Percentiles rank a stretch among this genome's conserved stretches.
These are phyloP conservation scores for Sclerotinia subarctica DNA, from an alignment of 2,329 filamentous ascomycete genomes.

Conservation along the genomic window DNA sequence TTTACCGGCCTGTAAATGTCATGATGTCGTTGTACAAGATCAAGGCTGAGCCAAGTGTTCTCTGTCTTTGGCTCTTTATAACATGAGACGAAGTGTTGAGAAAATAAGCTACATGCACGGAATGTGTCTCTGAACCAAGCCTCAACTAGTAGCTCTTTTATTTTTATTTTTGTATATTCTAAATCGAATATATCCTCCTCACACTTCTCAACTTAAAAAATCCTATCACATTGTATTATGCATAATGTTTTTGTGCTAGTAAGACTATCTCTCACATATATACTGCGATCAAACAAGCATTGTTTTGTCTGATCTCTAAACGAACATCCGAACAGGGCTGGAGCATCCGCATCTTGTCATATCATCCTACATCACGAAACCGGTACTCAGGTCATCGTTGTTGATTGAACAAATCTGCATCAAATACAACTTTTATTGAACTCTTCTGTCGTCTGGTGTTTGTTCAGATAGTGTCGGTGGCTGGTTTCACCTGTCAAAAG, in stretches of 20 bases:
- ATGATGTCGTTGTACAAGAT: neutral
- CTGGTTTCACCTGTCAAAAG: constrained; percentile 27
- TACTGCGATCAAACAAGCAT: constrained; percentile 30
- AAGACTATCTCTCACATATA: constrained; percentile 7
- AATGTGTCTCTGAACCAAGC: neutral
- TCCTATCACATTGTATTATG: constrained; percentile 2
- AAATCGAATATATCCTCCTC: neutral
- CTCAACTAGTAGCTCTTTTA: neutral
- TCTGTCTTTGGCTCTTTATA: neutral
- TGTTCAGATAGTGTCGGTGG: constrained; percentile 26
- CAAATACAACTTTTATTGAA: neutral
- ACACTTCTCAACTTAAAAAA: neutral
- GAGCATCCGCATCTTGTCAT: constrained; percentile 20
- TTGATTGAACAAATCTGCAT: neutral
- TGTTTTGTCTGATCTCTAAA: constrained; percentile 32
- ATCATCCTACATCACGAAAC: neutral
- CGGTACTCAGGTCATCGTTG: neutral
- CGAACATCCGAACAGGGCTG: constrained; percentile 21
- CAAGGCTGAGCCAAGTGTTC: neutral
- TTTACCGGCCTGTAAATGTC: neutral
- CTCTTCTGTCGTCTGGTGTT: constrained; percentile 7
- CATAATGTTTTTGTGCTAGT: constrained; percentile 7
- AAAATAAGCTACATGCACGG: neutral
- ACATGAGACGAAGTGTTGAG: too few relatives aligned
- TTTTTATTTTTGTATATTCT: neutral